Evolutionary conservation across 495 filamentous ascomycete genomes (phyloP), one percentile per base, ranked within the genome.

Genomic region (Trichoderma gamsii): DNA sequence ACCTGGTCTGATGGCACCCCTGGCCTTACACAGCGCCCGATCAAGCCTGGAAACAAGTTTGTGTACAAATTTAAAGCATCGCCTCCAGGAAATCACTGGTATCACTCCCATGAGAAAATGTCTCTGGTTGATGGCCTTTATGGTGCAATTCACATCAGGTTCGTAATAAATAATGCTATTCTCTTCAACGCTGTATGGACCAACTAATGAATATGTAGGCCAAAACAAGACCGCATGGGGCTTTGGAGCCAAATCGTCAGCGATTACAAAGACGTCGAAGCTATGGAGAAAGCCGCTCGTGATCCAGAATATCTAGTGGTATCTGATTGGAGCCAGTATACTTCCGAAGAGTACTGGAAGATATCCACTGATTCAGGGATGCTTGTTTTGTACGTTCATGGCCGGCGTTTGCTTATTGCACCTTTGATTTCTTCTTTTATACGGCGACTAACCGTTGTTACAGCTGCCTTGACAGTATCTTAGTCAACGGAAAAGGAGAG

Each of bases 291-390:
- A 7, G 49, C 49, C 9, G 49, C 49, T 8, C 4, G n/a, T 8
- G 49, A 52, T 23, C 49, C 49, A 21, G 49, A 52, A 9, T 52
- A 52, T 23, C 49, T 52, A 11, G 49, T 52, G 1, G 49, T 52
- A 23, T 52, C 49, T 52, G 49, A 52, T 21, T 52, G 49, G 49
- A 52, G 49, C 21, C 49, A 52, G 49, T 52, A 52, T 52, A 52
- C 49, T 52, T 52, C 49, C n/a, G 49, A 52, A 2, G 49, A 52
- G 11, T 52, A 52, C 21, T 52, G 49, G 49, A 52, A 52, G 18
- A 52, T 52, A 52, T 52, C 49, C 9, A 52, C 49, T 52, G 49
- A 52, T 52, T 52, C 49, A 4, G 49, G 49, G 1, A 21, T 52
- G 18, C 49, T 52, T 1, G n/a, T 52, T n/a, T 52, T 52, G 49